Conservation (phyloP, 306 rosid genomes). For the Cicer yamashitae region DNA sequence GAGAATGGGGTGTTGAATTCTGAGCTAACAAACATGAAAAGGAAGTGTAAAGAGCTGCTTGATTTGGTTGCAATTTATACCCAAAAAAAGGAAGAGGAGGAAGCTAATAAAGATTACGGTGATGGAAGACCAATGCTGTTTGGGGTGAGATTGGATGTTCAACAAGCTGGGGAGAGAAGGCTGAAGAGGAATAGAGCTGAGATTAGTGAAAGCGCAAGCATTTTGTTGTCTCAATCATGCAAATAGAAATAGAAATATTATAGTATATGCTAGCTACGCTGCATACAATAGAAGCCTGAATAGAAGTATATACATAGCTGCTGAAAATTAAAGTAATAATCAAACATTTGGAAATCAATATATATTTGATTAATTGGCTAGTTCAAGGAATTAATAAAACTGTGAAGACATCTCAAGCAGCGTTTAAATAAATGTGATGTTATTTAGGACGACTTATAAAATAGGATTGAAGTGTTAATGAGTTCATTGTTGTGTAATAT, state of each 20-base stretch:
- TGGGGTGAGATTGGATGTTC: slow-evolving; percentile 85
- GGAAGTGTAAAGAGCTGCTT: slow-evolving; percentile 72
- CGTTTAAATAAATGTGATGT: slow-evolving; percentile 20
- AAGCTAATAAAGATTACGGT: slow-evolving; percentile 31
- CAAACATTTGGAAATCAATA: slow-evolving; percentile 11
- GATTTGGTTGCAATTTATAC: slow-evolving; percentile 59
- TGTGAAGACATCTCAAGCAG: slow-evolving; percentile 32
- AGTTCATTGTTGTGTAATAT: background rate
- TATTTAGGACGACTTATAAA: background rate
- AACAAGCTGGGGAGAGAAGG: slow-evolving; percentile 55
- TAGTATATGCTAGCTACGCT: background rate
- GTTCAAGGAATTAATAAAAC: slow-evolving; percentile 21
- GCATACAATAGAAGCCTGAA: slow-evolving; percentile 10
- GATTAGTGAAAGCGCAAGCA: slow-evolving; percentile 59
- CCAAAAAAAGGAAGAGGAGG: slow-evolving; percentile 31
- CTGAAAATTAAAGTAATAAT: slow-evolving; percentile 26
- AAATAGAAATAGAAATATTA: slow-evolving; percentile 47
- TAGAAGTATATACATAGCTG: background rate
- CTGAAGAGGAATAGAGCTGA: slow-evolving; percentile 68
- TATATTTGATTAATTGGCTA: slow-evolving; percentile 30
- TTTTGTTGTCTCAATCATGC: slow-evolving; percentile 79
- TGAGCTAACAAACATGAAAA: slow-evolving; percentile 70
- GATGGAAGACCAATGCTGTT: slow-evolving; percentile 77
- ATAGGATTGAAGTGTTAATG: background rate
- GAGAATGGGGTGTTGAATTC: slow-evolving; percentile 69